Conservation (phyloP, 2,329 filamentous ascomycete genomes). For the Hypoxylon sp. region DNA sequence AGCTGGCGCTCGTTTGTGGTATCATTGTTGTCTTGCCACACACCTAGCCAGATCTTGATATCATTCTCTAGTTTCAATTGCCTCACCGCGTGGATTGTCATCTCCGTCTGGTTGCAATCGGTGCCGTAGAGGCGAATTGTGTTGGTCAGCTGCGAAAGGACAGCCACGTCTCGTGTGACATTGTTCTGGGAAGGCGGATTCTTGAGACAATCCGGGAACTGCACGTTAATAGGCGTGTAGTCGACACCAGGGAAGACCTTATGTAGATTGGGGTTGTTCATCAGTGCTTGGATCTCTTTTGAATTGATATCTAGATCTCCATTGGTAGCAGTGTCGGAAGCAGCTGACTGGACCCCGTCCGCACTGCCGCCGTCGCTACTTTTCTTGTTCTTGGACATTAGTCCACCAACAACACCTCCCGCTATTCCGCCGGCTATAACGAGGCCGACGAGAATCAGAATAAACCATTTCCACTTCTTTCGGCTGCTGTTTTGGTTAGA, state of each 20-base stretch:
- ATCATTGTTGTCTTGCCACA: slow-evolving; percentile 88
- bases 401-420: slow-evolving; percentile 74
- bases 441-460: slow-evolving; percentile 74
- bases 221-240: slow-evolving; percentile 91
- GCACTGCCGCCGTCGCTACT: slow-evolving; percentile 49
- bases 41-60: slow-evolving; percentile 93
- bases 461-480: slow-evolving; percentile 78
- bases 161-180: slow-evolving; percentile 89
- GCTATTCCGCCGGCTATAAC: slow-evolving; percentile 79
- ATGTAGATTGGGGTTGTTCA: slow-evolving; percentile 86
- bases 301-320: slow-evolving; percentile 83
- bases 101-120: slow-evolving; percentile 97
- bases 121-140: slow-evolving; percentile 91
- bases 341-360: slow-evolving; percentile 64
- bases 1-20: slow-evolving; percentile 90
- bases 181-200: slow-evolving; percentile 93
- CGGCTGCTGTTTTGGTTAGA: slow-evolving; percentile 70
- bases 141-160: slow-evolving; percentile 91
- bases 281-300: slow-evolving; percentile 81
- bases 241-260: slow-evolving; percentile 96
- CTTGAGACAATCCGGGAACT: slow-evolving; percentile 86
- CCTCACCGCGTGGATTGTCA: slow-evolving; percentile 87
- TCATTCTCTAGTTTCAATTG: slow-evolving; percentile 77
- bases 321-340: slow-evolving; percentile 72
- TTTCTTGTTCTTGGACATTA: slow-evolving; percentile 62